Evolutionary conservation across 345 rosid genomes (phyloP).

Genomic region (Arabis alpina): DNA sequence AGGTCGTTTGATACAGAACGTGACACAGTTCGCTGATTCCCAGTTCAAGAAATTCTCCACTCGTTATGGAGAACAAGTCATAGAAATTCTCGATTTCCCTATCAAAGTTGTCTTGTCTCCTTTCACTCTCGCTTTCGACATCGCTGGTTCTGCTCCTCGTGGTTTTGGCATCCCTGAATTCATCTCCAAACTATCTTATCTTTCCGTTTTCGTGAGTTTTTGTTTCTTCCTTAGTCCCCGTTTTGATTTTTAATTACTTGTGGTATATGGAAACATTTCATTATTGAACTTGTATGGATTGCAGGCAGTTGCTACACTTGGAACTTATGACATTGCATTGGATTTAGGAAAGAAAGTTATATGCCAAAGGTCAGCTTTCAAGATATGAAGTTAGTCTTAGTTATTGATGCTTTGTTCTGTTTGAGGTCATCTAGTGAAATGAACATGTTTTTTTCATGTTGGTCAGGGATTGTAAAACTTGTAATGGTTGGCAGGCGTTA

Average conservation of each 20-base stretch:
- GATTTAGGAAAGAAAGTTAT: slow-evolving; percentile 92
- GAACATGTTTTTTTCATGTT: neutral
- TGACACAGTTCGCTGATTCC: slow-evolving; percentile 61
- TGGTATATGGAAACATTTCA: neutral
- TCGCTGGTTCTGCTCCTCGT: slow-evolving; percentile 94
- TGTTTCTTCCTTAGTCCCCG: neutral
- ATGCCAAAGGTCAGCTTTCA: slow-evolving; percentile 73
- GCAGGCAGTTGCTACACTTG: slow-evolving; percentile 86
- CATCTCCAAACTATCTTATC: slow-evolving; percentile 70
- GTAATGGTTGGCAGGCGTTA: slow-evolving; percentile 92
- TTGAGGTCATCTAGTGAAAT: neutral
- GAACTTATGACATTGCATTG: slow-evolving; percentile 85
- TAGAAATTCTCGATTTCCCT: slow-evolving; percentile 75
- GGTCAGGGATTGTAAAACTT: slow-evolving; percentile 76
- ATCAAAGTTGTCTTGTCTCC: slow-evolving; percentile 78
- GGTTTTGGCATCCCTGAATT: slow-evolving; percentile 89
- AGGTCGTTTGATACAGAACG: slow-evolving; percentile 55
- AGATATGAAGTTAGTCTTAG: neutral
- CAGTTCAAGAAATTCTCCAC: slow-evolving; percentile 60
- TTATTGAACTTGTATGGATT: neutral
- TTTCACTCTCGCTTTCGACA: slow-evolving; percentile 81
- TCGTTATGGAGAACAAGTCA: slow-evolving; percentile 70
- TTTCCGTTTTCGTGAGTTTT: slow-evolving; percentile 70
- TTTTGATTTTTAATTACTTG: slow-evolving; percentile 17
- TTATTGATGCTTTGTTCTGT: neutral